Conservation (phyloP, 2,329 filamentous ascomycete species). For the Myriangium duriaei region DNA sequence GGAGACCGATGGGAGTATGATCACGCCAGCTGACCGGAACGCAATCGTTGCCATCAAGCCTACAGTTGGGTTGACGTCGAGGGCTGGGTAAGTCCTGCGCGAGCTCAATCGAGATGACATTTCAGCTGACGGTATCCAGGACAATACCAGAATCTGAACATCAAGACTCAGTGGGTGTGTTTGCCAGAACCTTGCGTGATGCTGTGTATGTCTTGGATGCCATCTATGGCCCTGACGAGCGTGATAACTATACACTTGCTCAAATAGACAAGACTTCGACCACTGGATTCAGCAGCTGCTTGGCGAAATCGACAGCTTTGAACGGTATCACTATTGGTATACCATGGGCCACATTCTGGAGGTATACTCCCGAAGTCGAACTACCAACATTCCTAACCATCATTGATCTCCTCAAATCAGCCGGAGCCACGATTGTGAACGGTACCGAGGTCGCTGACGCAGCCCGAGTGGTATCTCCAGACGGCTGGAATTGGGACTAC, state of each 20-base stretch:
- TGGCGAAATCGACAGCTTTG: conserved; percentile 43
- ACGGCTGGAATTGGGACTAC: conserved; percentile 66
- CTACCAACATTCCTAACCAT: conserved; percentile 37
- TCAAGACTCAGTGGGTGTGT: conserved; percentile 56
- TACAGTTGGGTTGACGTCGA: conserved; percentile 59
- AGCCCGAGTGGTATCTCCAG: conserved; percentile 48
- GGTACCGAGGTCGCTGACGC: conserved; percentile 55
- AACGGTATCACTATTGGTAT: conserved; percentile 54
- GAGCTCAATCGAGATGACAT: neutral
- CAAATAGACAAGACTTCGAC: conserved; percentile 43
- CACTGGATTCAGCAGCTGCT: conserved; percentile 45
- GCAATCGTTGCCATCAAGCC: conserved; percentile 63
- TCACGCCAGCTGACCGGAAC: conserved; percentile 59
- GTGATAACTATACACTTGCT: conserved; percentile 53
- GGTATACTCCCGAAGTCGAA: conserved; percentile 45
- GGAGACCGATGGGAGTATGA: conserved; percentile 58
- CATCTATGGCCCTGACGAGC: conserved; percentile 51
- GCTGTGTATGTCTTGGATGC: conserved; percentile 53
- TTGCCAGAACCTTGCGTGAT: conserved; percentile 58
- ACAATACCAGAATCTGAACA: conserved; percentile 52
- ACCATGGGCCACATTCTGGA: conserved; percentile 62
- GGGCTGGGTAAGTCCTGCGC: conserved; percentile 28
- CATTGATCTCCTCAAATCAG: conserved; percentile 42
- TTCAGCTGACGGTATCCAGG: neutral
- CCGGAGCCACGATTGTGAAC: conserved; percentile 57